Conservation (phyloP, 2,329 filamentous ascomycete genomes). For the Gaeumannomyces sp. region DNA sequence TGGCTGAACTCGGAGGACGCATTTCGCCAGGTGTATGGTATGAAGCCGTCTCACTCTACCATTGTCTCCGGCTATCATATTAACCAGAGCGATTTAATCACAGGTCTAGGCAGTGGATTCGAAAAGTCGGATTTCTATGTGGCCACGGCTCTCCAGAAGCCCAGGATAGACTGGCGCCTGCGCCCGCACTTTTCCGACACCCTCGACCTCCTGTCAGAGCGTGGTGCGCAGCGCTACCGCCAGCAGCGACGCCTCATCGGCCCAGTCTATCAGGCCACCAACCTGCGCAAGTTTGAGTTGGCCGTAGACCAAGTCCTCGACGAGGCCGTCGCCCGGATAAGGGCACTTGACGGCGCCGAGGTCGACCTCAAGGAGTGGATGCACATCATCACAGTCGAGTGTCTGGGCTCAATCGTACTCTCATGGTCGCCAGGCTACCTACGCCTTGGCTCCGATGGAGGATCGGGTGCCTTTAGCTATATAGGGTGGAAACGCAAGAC, state of each 20-base stretch:
- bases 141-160: constrained; percentile 38
- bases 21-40: constrained; percentile 42
- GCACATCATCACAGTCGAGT: constrained; percentile 49
- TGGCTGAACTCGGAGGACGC: constrained; percentile 45
- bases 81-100: not conserved
- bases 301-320: constrained; percentile 35
- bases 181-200: constrained; percentile 31
- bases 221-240: constrained; percentile 39
- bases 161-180: constrained; percentile 34
- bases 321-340: constrained; percentile 29
- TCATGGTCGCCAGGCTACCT: constrained; percentile 47
- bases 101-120: constrained; percentile 40
- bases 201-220: constrained; percentile 45
- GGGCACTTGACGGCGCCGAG: constrained; percentile 28
- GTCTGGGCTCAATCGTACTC: constrained; percentile 41
- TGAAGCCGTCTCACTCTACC: constrained; percentile 10
- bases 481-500: constrained; percentile 46
- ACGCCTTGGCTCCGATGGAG: constrained; percentile 35
- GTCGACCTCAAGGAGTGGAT: constrained; percentile 49
- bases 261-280: constrained; percentile 37
- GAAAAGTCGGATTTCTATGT: constrained; percentile 50
- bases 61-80: not conserved
- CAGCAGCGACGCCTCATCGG: constrained; percentile 44
- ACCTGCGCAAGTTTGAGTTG: constrained; percentile 34
- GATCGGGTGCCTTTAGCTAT: constrained; percentile 42